phyloP scores from a whole-genome alignment of 257 asterid species.

The Capsicum baccatum region DNA sequence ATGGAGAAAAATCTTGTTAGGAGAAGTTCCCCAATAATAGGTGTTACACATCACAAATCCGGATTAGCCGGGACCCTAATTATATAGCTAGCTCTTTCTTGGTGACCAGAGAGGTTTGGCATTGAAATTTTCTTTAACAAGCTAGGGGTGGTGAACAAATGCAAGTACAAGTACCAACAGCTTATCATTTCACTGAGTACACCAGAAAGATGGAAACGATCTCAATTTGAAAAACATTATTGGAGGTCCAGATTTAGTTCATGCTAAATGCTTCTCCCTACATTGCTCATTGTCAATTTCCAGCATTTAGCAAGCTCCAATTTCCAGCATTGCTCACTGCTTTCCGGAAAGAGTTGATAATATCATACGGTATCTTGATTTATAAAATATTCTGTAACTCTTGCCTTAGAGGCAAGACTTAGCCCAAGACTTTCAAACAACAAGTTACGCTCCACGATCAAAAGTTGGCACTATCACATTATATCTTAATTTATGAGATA shows the following conservation, averaged over 20 bases:
- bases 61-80: neutral
- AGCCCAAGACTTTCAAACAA: too few species aligned
- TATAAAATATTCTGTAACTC: too few species aligned
- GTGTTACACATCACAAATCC: too few species aligned
- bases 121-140: neutral
- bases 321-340: neutral
- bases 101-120: neutral
- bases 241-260: neutral
- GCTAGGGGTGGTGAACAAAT: neutral
- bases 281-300: neutral
- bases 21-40: too few species aligned
- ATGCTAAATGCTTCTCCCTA: neutral
- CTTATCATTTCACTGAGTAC: neutral
- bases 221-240: neutral
- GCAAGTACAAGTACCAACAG: neutral
- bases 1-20: too few species aligned
- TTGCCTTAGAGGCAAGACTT: too few species aligned
- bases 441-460: too few species aligned
- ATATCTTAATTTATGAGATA: too few species aligned
- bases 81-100: neutral
- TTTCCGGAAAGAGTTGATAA: too few species aligned
- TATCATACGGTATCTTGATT: too few species aligned
- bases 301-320: constrained; percentile 16
- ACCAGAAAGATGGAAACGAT: neutral
- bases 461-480: too few species aligned